A percentile compares a stretch with the other conserved stretches of the same genome.
phyloP scores from a whole-genome alignment of 2,329 filamentous ascomycete species.

The Stachybotrys chlorohalonatus region DNA sequence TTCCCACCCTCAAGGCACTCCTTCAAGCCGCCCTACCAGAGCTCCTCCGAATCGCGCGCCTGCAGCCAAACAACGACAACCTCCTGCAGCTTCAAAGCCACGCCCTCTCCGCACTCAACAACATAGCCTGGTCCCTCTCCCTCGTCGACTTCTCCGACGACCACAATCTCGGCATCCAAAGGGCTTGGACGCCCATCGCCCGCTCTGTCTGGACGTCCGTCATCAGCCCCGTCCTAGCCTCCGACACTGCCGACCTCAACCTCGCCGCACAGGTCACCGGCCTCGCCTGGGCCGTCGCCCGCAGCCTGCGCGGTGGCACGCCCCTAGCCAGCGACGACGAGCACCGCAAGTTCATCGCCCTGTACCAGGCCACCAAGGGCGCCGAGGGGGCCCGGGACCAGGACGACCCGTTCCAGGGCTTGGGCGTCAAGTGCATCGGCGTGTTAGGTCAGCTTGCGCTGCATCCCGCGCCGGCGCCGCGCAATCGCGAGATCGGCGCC shows the following conservation, averaged over 20 bases:
- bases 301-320: conserved; percentile 39
- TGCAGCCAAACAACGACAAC: conserved; percentile 30
- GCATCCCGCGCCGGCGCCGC: conserved; percentile 38
- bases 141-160: conserved; percentile 48
- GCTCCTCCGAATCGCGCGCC: conserved; percentile 36
- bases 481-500: conserved; percentile 54
- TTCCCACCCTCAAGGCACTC: conserved; percentile 41
- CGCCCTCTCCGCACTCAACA: conserved; percentile 54
- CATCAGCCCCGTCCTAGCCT: conserved; percentile 47
- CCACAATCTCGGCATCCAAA: conserved; percentile 41
- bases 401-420: conserved; percentile 50
- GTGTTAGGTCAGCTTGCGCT: conserved; percentile 55
- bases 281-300: conserved; percentile 56
- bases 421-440: conserved; percentile 59
- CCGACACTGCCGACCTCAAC: conserved; percentile 51
- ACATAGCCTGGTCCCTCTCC: conserved; percentile 58
- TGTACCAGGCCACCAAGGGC: conserved; percentile 50
- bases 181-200: conserved; percentile 44
- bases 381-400: conserved; percentile 14
- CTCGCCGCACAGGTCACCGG: conserved; percentile 56
- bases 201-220: conserved; percentile 48
- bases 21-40: conserved; percentile 27
- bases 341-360: conserved; percentile 54
- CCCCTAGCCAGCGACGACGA: conserved; percentile 39
- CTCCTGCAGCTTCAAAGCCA: conserved; percentile 37